A percentile compares a stretch with the other conserved stretches of the same genome.
Conservation (phyloP, 306 rosid genomes). For the Trifolium repens region DNA sequence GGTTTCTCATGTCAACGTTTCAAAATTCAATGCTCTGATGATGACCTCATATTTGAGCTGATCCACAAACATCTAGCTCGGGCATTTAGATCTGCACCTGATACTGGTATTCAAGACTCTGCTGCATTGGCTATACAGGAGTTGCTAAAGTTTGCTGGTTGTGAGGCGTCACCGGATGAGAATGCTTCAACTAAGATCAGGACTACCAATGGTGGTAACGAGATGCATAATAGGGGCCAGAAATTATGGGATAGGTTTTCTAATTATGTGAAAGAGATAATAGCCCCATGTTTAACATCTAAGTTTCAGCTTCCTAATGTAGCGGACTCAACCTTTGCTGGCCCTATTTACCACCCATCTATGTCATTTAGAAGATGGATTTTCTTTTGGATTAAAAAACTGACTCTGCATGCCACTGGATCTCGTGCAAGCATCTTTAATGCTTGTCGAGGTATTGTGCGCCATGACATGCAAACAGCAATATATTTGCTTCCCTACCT, state of each 20-base stretch:
- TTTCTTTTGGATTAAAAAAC: conserved; percentile 80
- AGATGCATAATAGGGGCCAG: conserved; percentile 83
- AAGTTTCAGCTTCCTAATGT: conserved; percentile 85
- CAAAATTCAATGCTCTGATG: conserved; percentile 95
- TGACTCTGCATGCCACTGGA: conserved; percentile 84
- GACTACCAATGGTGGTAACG: conserved; percentile 46
- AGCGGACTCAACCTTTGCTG: conserved; percentile 62
- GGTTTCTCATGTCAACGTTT: conserved; percentile 77
- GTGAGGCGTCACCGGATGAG: conserved; percentile 86
- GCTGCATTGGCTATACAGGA: conserved; percentile 99
- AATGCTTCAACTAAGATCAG: conserved; percentile 61
- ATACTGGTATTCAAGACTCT: conserved; percentile 93
- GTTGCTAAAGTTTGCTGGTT: conserved; percentile 94
- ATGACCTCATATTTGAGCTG: conserved; percentile 93
- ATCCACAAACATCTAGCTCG: conserved; percentile 94
- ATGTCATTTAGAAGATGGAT: conserved; percentile 96
- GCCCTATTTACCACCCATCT: conserved; percentile 77
- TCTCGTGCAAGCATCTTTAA: conserved; percentile 91
- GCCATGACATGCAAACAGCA: conserved; percentile 94
- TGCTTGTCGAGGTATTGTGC: conserved; percentile 92
- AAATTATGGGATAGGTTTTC: conserved; percentile 93
- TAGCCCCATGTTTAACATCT: conserved; percentile 96
- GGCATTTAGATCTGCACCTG: conserved; percentile 95
- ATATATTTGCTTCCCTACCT: conserved; percentile 89
- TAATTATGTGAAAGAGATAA: conserved; percentile 91